These are phyloP conservation scores for Aureobasidium sp. DNA, from an alignment of 2,329 filamentous ascomycete genomes.

Conservation along the genomic window DNA sequence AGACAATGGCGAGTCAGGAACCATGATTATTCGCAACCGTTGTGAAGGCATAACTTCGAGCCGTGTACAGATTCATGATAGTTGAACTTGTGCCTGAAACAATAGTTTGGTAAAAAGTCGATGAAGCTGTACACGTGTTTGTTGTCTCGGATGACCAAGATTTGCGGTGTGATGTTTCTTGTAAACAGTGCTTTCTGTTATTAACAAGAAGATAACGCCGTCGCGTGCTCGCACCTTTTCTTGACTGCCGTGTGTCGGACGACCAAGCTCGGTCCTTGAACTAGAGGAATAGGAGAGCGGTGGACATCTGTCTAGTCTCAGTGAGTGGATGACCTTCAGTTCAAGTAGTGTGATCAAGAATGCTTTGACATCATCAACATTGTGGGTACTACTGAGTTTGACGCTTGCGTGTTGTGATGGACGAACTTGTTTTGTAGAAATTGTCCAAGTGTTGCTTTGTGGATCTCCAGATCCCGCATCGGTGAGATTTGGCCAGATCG, in stretches of 20 bases:
- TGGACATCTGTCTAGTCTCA: constrained; percentile 5
- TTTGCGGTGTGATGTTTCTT: constrained; percentile 7
- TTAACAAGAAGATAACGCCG: not conserved
- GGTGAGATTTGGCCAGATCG: constrained; percentile 1
- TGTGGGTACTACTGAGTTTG: constrained; percentile 1
- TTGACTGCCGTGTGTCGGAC: constrained; percentile 1
- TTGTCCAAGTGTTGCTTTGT: not conserved
- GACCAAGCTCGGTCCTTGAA: not conserved
- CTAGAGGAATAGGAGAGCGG: constrained; percentile 8
- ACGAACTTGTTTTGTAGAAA: constrained; percentile 12
- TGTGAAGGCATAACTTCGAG: too few relatives aligned
- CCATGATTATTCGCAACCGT: too few relatives aligned
- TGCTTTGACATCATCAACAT: constrained; percentile 5
- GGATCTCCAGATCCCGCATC: constrained; percentile 6
- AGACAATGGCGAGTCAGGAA: too few relatives aligned
- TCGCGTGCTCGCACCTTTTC: constrained; percentile 3
- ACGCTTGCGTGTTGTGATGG: too few relatives aligned
- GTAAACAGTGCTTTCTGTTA: not conserved
- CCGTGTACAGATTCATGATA: not conserved
- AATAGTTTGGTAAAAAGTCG: not conserved
- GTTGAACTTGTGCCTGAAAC: not conserved
- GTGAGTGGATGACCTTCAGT: constrained; percentile 1
- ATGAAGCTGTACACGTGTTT: not conserved
- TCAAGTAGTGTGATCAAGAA: not conserved
- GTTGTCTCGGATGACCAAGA: not conserved